phyloP scores from a whole-genome alignment of 2,329 filamentous ascomycete genomes.

The Stagonosporopsis tanaceti region DNA sequence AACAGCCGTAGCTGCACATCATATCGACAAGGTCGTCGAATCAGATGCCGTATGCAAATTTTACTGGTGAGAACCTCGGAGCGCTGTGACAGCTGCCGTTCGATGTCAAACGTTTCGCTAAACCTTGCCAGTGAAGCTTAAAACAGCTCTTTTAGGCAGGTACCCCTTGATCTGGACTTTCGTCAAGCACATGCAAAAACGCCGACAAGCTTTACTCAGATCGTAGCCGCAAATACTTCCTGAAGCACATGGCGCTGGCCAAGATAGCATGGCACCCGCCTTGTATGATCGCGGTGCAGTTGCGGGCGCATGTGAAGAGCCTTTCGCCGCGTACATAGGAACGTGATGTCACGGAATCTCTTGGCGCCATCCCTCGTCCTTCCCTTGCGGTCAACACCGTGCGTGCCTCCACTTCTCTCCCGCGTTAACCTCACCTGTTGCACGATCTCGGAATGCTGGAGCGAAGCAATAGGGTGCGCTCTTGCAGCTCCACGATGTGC shows the following conservation, averaged over 20 bases:
- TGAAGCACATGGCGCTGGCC: neutral
- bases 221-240: neutral
- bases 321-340: slow-evolving; percentile 3
- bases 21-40: neutral
- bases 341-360: neutral
- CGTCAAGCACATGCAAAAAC: slow-evolving; percentile 1
- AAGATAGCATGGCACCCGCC: neutral
- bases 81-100: slow-evolving; percentile 8
- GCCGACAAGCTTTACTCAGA: slow-evolving; percentile 2
- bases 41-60: neutral
- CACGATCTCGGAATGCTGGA: neutral
- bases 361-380: neutral
- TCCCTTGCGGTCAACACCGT: neutral
- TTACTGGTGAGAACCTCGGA: neutral
- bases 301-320: slow-evolving; percentile 1
- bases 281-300: neutral
- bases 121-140: slow-evolving; percentile 5
- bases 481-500: neutral
- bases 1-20: neutral
- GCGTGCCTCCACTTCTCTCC: slow-evolving; percentile 1
- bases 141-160: slow-evolving; percentile 13
- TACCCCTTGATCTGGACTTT: slow-evolving; percentile 7
- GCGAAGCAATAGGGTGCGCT: neutral
- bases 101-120: slow-evolving; percentile 13
- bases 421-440: slow-evolving; percentile 1